Evolutionary conservation across 495 filamentous ascomycete genomes (phyloP).

Genomic region (Podospora pseudopauciseta): DNA sequence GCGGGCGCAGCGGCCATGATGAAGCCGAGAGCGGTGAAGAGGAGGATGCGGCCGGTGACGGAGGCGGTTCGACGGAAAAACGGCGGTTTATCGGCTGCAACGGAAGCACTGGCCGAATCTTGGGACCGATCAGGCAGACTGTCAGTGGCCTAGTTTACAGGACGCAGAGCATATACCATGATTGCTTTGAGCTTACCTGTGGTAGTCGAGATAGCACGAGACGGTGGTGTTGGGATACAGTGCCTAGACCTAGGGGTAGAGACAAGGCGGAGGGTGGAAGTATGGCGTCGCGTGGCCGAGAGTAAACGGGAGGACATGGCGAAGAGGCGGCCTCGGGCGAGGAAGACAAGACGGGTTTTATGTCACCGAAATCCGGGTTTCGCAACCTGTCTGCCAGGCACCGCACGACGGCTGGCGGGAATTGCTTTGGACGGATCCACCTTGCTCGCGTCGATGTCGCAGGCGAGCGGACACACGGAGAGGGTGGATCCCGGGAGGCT

Average conservation of each 20-base stretch:
- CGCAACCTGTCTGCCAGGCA: conserved; percentile 4
- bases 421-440: not conserved
- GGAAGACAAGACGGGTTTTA: conserved; percentile 11
- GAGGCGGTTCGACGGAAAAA: conserved; percentile 30
- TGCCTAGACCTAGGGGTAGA: not conserved
- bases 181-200: conserved; percentile 9
- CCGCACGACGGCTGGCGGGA: not conserved
- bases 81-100: conserved; percentile 9
- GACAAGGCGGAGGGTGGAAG: not conserved
- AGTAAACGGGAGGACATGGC: conserved; percentile 22
- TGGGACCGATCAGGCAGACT: not conserved
- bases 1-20: conserved; percentile 51
- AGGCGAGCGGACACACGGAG: not conserved
- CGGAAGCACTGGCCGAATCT: not conserved
- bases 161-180: not conserved
- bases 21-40: conserved; percentile 52
- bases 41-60: conserved; percentile 33
- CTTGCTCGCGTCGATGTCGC: not conserved
- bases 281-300: conserved; percentile 18
- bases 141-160: not conserved
- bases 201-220: conserved; percentile 16
- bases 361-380: conserved; percentile 8
- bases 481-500: not conserved
- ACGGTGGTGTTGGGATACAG: not conserved
- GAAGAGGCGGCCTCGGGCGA: not conserved